phyloP scores from a whole-genome alignment of 306 rosid species.

The Notholithocarpus densiflorus region DNA sequence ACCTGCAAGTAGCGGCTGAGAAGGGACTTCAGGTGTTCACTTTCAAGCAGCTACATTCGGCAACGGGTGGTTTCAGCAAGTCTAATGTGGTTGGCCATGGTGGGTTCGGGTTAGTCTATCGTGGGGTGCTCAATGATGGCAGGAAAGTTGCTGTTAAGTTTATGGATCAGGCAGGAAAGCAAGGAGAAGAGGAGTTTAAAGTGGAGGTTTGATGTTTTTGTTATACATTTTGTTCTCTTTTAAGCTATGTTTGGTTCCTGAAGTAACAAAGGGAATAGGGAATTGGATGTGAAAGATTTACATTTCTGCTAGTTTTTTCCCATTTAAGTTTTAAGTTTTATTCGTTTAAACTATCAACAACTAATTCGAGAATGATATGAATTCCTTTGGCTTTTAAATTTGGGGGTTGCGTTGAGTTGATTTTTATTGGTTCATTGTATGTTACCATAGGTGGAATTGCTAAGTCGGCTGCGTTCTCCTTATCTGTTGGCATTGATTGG shows the following conservation, averaged over 20 bases:
- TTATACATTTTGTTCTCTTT: constrained; percentile 1
- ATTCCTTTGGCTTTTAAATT: background rate
- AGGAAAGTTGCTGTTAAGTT: constrained; percentile 84
- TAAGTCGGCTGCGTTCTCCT: constrained; percentile 72
- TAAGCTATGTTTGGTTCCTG: constrained; percentile 12
- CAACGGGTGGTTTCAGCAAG: constrained; percentile 87
- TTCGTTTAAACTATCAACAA: background rate
- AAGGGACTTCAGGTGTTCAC: constrained; percentile 79
- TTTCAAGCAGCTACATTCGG: constrained; percentile 90
- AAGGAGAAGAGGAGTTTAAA: constrained; percentile 89
- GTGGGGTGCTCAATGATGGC: constrained; percentile 80
- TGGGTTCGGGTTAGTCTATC: constrained; percentile 79
- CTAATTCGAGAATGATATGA: background rate
- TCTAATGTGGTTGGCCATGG: constrained; percentile 90
- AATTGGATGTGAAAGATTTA: background rate
- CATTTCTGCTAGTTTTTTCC: background rate
- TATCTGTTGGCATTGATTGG: constrained; percentile 85
- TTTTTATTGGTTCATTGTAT: constrained; percentile 17
- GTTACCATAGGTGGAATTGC: constrained; percentile 72
- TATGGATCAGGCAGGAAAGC: constrained; percentile 91
- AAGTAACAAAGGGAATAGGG: background rate
- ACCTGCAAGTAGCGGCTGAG: constrained; percentile 54
- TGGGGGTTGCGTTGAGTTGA: constrained; percentile 17
- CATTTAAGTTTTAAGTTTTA: background rate
- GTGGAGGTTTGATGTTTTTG: constrained; percentile 61